Conservation (phyloP, 1,284 basidiomycete genomes). For the Moesziomyces parantarcticus region DNA sequence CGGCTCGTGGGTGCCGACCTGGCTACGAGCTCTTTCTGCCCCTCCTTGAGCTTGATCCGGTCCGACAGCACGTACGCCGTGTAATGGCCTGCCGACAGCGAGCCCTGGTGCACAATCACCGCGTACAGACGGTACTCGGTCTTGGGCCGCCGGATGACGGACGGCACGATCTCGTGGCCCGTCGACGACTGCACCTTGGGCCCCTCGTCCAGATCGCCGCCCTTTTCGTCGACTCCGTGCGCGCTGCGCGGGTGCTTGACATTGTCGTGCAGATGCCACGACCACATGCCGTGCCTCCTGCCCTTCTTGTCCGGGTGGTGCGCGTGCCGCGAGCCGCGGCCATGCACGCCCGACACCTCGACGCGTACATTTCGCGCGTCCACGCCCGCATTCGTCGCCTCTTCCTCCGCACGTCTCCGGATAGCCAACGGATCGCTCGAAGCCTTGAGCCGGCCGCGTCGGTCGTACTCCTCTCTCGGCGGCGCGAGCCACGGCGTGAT, state of each 20-base stretch:
- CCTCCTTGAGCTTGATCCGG: conserved; percentile 45
- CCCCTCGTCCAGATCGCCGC: conserved; percentile 35
- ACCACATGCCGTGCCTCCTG: conserved; percentile 42
- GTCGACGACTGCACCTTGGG: conserved; percentile 29
- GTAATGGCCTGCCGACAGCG: conserved; percentile 58
- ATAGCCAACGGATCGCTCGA: conserved; percentile 63
- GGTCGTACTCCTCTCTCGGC: conserved; percentile 75
- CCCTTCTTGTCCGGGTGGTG: conserved; percentile 19
- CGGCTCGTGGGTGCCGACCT: conserved; percentile 41
- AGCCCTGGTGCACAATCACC: conserved; percentile 79
- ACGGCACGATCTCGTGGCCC: conserved; percentile 37
- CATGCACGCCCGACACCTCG: conserved; percentile 21
- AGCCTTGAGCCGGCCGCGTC: conserved; percentile 69
- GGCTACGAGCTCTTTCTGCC: conserved; percentile 33
- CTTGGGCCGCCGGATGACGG: conserved; percentile 31
- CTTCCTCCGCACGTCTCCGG: conserved; percentile 54
- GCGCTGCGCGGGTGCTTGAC: neutral
- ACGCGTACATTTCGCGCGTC: conserved; percentile 68
- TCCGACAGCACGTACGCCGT: conserved; percentile 60
- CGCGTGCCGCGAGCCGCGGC: conserved; percentile 7
- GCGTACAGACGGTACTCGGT: conserved; percentile 70
- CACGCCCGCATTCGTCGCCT: conserved; percentile 62
- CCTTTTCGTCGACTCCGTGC: conserved; percentile 2
- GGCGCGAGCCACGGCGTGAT: conserved; percentile 87
- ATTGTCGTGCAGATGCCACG: conserved; percentile 39